Evolutionary conservation across 1,139 yeast genomes (phyloP).

Genomic region (Candida tetrigidarum): DNA sequence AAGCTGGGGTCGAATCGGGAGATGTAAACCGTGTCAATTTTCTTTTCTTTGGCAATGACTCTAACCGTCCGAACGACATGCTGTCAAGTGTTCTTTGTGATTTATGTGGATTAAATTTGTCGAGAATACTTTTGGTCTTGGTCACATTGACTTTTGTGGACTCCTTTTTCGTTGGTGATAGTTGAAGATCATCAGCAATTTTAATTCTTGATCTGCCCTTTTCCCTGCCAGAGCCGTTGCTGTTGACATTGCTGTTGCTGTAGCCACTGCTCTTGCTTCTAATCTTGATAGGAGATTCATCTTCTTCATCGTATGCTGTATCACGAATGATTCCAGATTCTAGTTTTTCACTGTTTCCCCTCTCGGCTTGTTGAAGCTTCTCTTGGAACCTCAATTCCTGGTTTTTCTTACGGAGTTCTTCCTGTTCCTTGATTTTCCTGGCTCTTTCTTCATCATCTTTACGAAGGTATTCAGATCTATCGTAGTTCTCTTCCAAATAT

Average conservation of each 20-base stretch:
- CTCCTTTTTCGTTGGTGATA: constrained; percentile 23
- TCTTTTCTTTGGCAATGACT: constrained; percentile 31
- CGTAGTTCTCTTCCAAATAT: constrained; percentile 46
- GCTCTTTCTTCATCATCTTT: constrained; percentile 25
- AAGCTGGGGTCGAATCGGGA: constrained; percentile 14
- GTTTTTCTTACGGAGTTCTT: constrained; percentile 19
- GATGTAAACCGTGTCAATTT: constrained; percentile 41
- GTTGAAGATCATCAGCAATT: constrained; percentile 15
- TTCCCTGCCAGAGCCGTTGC: constrained; percentile 37
- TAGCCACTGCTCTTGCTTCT: constrained; percentile 3
- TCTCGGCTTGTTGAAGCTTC: constrained; percentile 21
- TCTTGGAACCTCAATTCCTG: constrained; percentile 17
- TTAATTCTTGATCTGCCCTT: constrained; percentile 38
- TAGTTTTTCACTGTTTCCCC: neutral
- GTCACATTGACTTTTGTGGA: constrained; percentile 65
- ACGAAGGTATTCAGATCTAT: constrained; percentile 28
- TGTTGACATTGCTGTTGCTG: neutral
- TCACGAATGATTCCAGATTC: neutral
- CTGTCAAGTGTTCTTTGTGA: constrained; percentile 31
- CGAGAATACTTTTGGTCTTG: constrained; percentile 57
- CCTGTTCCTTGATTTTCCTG: constrained; percentile 22
- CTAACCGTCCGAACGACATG: constrained; percentile 19
- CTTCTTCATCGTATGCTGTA: neutral
- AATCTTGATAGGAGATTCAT: neutral
- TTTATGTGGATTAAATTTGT: constrained; percentile 46